These are phyloP conservation scores for Podospora fimiseda DNA, from an alignment of 495 filamentous ascomycete species.

Conservation along the genomic window DNA sequence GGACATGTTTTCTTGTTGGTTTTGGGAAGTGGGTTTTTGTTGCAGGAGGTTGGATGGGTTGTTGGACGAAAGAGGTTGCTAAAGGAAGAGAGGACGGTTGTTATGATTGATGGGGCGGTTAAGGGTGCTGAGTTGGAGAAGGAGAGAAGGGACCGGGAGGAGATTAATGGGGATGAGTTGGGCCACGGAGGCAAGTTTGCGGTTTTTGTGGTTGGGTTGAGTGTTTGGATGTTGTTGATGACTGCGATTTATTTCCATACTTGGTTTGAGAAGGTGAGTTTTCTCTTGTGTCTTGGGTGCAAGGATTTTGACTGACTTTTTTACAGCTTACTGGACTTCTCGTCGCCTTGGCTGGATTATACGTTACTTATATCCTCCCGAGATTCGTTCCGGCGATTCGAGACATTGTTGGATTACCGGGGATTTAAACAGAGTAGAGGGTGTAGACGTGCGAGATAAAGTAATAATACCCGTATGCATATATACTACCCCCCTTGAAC, in stretches of 20 bases:
- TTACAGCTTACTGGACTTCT: conserved; percentile 63
- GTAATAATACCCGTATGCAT: too few relatives aligned
- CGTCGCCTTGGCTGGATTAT: conserved; percentile 62
- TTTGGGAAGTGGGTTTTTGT: conserved; percentile 68
- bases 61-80: conserved; percentile 33
- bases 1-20: conserved; percentile 94
- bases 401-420: conserved; percentile 66
- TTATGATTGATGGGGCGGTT: conserved; percentile 54
- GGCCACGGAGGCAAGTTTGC: conserved; percentile 42
- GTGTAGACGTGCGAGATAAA: too few relatives aligned
- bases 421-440: conserved; percentile 43
- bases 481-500: too few relatives aligned
- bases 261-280: conserved; percentile 88
- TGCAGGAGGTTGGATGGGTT: conserved; percentile 69
- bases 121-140: conserved; percentile 44
- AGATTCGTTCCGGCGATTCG: conserved; percentile 57
- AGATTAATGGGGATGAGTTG: conserved; percentile 24
- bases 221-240: conserved; percentile 96
- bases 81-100: conserved; percentile 51
- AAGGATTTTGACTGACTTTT: neutral
- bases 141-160: conserved; percentile 29
- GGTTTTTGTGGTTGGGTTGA: conserved; percentile 53
- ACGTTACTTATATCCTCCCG: conserved; percentile 70
- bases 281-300: neutral
- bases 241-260: conserved; percentile 97